A percentile compares a stretch with the other conserved stretches of the same genome.
phyloP scores from a whole-genome alignment of 2,329 filamentous ascomycete species.

The Cladophialophora exuberans region DNA sequence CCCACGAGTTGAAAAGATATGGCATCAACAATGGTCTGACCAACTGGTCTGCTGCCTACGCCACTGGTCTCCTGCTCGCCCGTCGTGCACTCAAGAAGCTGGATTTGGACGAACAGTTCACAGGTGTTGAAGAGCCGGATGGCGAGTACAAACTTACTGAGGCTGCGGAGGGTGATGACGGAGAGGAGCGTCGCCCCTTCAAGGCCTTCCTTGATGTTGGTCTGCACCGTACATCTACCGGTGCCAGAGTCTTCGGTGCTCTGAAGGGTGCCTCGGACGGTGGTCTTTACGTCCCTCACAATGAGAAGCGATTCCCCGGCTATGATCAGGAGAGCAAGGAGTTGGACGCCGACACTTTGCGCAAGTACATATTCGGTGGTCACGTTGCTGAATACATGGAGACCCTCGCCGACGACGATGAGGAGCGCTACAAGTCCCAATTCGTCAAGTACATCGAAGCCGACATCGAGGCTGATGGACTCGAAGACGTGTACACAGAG shows the following conservation, averaged over 20 bases:
- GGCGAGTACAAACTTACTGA: constrained; percentile 97
- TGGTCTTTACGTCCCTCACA: constrained; percentile 96
- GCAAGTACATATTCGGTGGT: constrained; percentile 98
- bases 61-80: constrained; percentile 93
- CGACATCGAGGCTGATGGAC: constrained; percentile 91
- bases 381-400: constrained; percentile 99
- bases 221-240: constrained; percentile 94
- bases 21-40: constrained; percentile 98
- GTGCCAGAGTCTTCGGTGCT: constrained; percentile 97
- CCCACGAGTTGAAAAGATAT: constrained; percentile 97
- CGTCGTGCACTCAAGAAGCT: constrained; percentile 98
- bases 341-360: constrained; percentile 93
- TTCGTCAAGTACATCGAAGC: constrained; percentile 98
- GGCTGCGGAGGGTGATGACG: constrained; percentile 86
- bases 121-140: constrained; percentile 94
- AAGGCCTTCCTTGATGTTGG: constrained; percentile 99
- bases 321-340: constrained; percentile 98
- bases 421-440: constrained; percentile 99
- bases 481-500: constrained; percentile 95
- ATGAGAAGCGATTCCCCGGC: constrained; percentile 98
- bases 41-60: constrained; percentile 99
- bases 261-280: constrained; percentile 99
- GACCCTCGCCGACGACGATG: constrained; percentile 97
- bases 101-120: constrained; percentile 87
- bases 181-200: constrained; percentile 91